A percentile compares a stretch with the other conserved stretches of the same genome.
Conservation (phyloP, 805 yeast species). For the Zygoascus ofunaensis region DNA sequence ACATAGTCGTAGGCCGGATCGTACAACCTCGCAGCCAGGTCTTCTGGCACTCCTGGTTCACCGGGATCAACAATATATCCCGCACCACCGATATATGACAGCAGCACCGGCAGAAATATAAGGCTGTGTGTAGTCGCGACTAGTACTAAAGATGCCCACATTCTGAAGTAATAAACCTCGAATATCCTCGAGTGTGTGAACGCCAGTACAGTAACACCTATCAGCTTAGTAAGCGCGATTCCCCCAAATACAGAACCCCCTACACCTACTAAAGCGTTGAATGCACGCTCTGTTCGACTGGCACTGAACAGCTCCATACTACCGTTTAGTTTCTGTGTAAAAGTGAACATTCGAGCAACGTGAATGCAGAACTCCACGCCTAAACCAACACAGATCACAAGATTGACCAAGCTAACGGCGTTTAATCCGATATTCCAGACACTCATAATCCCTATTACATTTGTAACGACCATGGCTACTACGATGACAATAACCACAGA, state of each 20-base stretch:
- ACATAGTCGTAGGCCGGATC: constrained; percentile 5
- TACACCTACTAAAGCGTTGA: constrained; percentile 60
- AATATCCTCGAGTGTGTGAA: constrained; percentile 83
- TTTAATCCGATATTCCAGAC: constrained; percentile 68
- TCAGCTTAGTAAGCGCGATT: constrained; percentile 76
- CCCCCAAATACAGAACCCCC: constrained; percentile 91
- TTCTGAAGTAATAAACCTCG: constrained; percentile 83
- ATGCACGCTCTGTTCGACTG: constrained; percentile 30
- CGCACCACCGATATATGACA: constrained; percentile 56
- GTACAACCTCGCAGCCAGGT: constrained; percentile 20
- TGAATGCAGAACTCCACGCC: constrained; percentile 93
- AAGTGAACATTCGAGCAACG: constrained; percentile 67
- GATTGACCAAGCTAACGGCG: constrained; percentile 82
- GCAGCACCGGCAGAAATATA: constrained; percentile 64
- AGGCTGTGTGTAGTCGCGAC: constrained; percentile 74
- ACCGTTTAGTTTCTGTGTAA: constrained; percentile 20
- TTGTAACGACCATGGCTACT: constrained; percentile 54
- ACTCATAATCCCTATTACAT: constrained; percentile 75
- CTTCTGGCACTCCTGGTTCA: constrained; percentile 25
- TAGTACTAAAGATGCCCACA: constrained; percentile 80
- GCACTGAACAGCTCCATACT: constrained; percentile 20
- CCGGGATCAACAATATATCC: constrained; percentile 36
- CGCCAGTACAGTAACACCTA: constrained; percentile 80
- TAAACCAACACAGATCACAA: constrained; percentile 85
- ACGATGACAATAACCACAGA: constrained; percentile 49